Evolutionary conservation across 257 asterid genomes (phyloP), one percentile per base, ranked within the genome.

Genomic region (Nicotiana sylvestris): DNA sequence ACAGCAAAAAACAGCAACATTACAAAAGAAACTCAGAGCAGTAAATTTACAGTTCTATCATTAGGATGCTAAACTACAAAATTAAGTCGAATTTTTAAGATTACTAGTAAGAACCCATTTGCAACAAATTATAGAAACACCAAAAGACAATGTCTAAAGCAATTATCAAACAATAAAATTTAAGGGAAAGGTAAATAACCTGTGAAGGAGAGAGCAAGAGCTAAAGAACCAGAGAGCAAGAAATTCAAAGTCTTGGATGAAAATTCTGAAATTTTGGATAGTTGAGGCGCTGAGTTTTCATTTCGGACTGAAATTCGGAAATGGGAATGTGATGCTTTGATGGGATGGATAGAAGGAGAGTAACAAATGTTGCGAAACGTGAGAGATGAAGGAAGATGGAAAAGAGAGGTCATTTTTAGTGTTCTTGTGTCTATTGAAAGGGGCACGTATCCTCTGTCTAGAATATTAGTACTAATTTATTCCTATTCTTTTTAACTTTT

Each of bases 171-270:
- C 10, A 39, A 39, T 39, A 39, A 9, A 51, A n/a, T 33, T 8
- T 12, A 3, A 43, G 65, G 49, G 16, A 2, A 17, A 66, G 2
- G 1, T 57, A n/a, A 46, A 87, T 82, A 43, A 92, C 99, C 97
- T 12, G 97, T 66, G 66, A 94, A 85, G 62, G 97, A 90, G 2
- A 94, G 79, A 32, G 94, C 89, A 37, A 95, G 91, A 80, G 96
- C 92, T 32, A 95, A 89, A 80, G 97, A 86, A 80, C 92, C 92
- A 13, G 98, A 90, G 6, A 96, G 82, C 80, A 93, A 84, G 85
- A 87, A 81, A 83, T 86, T 93, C 89, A 86, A 37, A 33, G 94
- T 67, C 66, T 89, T 92, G 87, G 95, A 88, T 37, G 87, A 83
- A 80, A 89, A 25, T 81, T 87, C 82, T 35, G 93, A 83, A 77